phyloP scores from a whole-genome alignment of 2,329 filamentous ascomycete species.

The Stylonectria norvegica region DNA sequence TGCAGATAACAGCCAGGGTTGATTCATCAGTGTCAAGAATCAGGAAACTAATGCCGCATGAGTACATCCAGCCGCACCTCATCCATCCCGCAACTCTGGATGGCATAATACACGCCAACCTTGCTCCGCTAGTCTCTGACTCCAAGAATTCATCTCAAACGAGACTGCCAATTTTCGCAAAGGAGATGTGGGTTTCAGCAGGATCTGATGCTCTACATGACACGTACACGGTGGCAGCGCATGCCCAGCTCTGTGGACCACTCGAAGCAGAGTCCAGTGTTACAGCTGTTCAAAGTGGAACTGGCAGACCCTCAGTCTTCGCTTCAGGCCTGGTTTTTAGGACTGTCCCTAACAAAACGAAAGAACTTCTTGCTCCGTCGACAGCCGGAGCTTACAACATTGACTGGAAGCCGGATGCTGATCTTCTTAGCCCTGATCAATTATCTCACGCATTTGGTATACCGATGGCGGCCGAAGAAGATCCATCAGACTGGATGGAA shows the following conservation, averaged over 20 bases:
- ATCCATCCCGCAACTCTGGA: slow-evolving; percentile 39
- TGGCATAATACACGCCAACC: slow-evolving; percentile 19
- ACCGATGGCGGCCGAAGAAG: slow-evolving; percentile 20
- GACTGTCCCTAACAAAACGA: slow-evolving; percentile 6
- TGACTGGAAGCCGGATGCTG: slow-evolving; percentile 39
- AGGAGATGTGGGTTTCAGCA: background rate
- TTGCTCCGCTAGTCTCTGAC: slow-evolving; percentile 31
- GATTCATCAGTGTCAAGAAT: background rate
- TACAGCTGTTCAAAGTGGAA: slow-evolving; percentile 21
- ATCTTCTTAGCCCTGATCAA: slow-evolving; percentile 30
- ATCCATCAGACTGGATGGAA: slow-evolving; percentile 7
- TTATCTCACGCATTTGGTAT: slow-evolving; percentile 22
- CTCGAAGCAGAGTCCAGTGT: slow-evolving; percentile 27
- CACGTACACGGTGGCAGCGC: slow-evolving; percentile 29
- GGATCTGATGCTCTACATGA: background rate
- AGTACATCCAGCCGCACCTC: slow-evolving; percentile 7
- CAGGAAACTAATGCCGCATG: background rate
- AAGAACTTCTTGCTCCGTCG: slow-evolving; percentile 33
- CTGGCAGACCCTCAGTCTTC: too few relatives aligned
- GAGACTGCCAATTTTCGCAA: background rate
- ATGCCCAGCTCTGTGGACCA: slow-evolving; percentile 24
- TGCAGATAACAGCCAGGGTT: background rate
- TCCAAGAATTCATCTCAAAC: slow-evolving; percentile 8
- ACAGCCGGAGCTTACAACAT: too few relatives aligned
- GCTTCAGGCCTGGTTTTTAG: too few relatives aligned